phyloP scores from a whole-genome alignment of 306 rosid genomes.

The Cucumis melo region DNA sequence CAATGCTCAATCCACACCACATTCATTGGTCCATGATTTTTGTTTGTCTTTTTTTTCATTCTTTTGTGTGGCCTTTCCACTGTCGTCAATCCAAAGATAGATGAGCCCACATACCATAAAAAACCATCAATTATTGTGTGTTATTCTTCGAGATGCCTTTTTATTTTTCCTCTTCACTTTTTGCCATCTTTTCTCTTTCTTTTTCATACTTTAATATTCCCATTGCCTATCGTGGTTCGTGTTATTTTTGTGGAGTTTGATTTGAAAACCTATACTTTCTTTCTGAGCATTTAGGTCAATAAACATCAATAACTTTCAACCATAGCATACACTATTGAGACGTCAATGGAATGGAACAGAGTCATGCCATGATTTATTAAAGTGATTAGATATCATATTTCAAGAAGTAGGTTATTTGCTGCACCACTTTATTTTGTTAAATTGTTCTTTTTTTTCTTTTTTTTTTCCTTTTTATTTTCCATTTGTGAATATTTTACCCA shows the following conservation, averaged over 20 bases:
- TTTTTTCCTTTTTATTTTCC: not conserved
- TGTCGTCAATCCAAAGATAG: not conserved
- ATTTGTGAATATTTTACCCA: too few species aligned
- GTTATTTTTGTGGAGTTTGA: not conserved
- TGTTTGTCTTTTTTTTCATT: too few species aligned
- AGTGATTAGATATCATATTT: not conserved
- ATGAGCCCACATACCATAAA: not conserved
- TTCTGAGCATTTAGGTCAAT: not conserved
- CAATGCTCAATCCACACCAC: not conserved
- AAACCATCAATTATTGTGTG: not conserved
- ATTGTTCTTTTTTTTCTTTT: too few species aligned
- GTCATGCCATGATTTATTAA: not conserved
- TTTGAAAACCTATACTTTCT: not conserved
- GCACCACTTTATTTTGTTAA: too few species aligned
- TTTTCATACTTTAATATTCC: not conserved
- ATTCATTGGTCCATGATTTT: not conserved
- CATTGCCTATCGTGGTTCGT: not conserved
- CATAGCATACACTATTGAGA: not conserved
- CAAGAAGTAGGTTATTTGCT: not conserved
- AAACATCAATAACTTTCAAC: not conserved
- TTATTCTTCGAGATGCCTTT: not conserved
- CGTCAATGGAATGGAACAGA: not conserved
- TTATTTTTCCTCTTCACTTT: not conserved
- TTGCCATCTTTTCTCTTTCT: not conserved
- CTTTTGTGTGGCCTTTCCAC: not conserved